These are phyloP conservation scores for Nymphaea colorata DNA, from an alignment of 164 flowering plant species.

Conservation along the genomic window DNA sequence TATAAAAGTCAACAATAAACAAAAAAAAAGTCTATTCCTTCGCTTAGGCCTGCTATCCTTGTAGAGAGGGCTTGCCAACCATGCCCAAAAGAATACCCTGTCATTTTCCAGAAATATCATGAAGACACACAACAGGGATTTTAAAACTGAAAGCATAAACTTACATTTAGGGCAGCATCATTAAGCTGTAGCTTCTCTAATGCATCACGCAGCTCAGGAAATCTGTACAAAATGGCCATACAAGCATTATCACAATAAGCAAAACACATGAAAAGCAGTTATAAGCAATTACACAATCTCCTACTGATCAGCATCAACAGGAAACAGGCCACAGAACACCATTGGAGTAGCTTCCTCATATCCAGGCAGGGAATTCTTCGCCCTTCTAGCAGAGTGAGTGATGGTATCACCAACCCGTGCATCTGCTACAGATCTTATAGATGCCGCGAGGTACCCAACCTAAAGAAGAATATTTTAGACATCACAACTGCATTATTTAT, in stretches of 20 bases:
- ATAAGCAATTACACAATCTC: constrained; percentile 2
- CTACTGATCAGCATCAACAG: constrained; percentile 96
- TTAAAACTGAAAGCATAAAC: neutral
- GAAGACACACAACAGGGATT: neutral
- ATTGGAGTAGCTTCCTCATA: constrained; percentile 95
- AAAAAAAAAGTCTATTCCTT: too few relatives aligned
- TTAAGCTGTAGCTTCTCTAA: constrained; percentile 92
- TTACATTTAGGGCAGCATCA: constrained; percentile 91
- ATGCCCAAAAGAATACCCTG: too few relatives aligned
- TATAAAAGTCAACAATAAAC: too few relatives aligned
- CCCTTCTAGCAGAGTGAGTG: constrained; percentile 57
- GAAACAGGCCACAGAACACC: constrained; percentile 99
- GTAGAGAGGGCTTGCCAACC: too few relatives aligned
- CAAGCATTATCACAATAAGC: constrained; percentile 1
- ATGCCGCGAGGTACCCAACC: constrained; percentile 97
- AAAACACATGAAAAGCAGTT: too few relatives aligned
- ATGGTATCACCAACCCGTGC: constrained; percentile 97
- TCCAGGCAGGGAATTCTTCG: constrained; percentile 77
- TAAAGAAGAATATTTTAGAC: constrained; percentile 16
- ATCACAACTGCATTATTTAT: neutral
- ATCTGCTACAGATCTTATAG: constrained; percentile 95
- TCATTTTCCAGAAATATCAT: too few relatives aligned
- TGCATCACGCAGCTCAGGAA: constrained; percentile 87
- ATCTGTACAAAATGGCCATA: constrained; percentile 31
- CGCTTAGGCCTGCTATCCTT: too few relatives aligned